These are phyloP conservation scores for Penicillium dipodomyicola DNA, from an alignment of 495 filamentous ascomycete species.

Conservation along the genomic window DNA sequence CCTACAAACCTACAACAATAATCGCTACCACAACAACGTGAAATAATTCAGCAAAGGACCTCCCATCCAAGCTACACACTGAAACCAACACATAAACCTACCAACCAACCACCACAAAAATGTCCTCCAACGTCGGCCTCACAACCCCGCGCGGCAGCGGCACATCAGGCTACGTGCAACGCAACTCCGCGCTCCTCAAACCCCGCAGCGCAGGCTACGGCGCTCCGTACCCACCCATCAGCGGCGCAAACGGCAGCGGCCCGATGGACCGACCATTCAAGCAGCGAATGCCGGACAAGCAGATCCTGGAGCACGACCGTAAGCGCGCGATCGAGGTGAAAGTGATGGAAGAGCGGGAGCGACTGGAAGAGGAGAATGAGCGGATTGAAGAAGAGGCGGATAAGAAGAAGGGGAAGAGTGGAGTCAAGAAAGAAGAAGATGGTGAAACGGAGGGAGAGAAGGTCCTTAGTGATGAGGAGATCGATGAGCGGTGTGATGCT, in stretches of 20 bases:
- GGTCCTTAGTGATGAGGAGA: constrained; percentile 64
- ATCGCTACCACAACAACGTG: background rate
- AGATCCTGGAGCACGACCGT: constrained; percentile 90
- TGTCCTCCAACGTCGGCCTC: constrained; percentile 98
- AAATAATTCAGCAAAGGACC: background rate
- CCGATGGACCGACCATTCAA: constrained; percentile 62
- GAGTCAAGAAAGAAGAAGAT: constrained; percentile 30
- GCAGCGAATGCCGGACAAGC: constrained; percentile 84
- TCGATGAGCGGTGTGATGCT: constrained; percentile 39
- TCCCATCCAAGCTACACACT: background rate
- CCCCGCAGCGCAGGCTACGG: constrained; percentile 60
- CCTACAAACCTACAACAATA: background rate
- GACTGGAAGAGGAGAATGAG: constrained; percentile 80
- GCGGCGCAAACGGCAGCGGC: constrained; percentile 19
- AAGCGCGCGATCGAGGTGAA: constrained; percentile 85
- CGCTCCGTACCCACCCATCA: constrained; percentile 53
- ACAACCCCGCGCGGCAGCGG: constrained; percentile 91
- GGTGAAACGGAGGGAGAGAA: constrained; percentile 68
- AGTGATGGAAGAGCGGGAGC: constrained; percentile 85
- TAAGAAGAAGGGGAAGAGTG: constrained; percentile 14
- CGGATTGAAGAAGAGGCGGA: constrained; percentile 30
- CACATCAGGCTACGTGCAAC: constrained; percentile 96
- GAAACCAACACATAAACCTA: background rate
- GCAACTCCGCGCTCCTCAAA: constrained; percentile 83
- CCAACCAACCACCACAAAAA: constrained; percentile 34